Percentiles rank a stretch among this genome's conserved stretches.
These are phyloP conservation scores for Hypocrella siamensis DNA, from an alignment of 2,329 filamentous ascomycete genomes.

Conservation along the genomic window DNA sequence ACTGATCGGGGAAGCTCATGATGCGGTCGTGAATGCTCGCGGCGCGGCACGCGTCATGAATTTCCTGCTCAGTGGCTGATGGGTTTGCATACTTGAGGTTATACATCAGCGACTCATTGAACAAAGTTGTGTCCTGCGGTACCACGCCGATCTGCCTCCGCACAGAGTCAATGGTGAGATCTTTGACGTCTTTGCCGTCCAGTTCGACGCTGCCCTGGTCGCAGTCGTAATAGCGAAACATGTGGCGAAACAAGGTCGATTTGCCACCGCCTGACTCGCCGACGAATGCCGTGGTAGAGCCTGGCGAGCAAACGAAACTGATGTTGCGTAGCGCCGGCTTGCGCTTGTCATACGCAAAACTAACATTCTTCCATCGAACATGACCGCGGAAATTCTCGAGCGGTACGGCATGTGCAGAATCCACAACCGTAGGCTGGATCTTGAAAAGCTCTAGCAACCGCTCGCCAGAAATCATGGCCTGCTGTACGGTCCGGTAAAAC, in stretches of 20 bases:
- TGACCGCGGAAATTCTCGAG: constrained; percentile 60
- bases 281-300: constrained; percentile 89
- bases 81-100: constrained; percentile 85
- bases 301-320: constrained; percentile 71
- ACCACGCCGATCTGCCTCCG: constrained; percentile 87
- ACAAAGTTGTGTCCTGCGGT: constrained; percentile 87
- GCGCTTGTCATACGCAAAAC: constrained; percentile 78
- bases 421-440: constrained; percentile 81
- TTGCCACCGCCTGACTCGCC: constrained; percentile 96
- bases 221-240: constrained; percentile 93
- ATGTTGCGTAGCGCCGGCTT: constrained; percentile 74
- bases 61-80: constrained; percentile 62
- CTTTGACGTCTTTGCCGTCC: constrained; percentile 70
- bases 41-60: constrained; percentile 67
- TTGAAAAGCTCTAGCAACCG: constrained; percentile 92
- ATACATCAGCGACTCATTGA: constrained; percentile 92
- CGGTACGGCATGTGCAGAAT: constrained; percentile 47
- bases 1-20: constrained; percentile 72
- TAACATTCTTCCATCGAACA: constrained; percentile 75
- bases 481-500: constrained; percentile 91
- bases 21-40: constrained; percentile 92
- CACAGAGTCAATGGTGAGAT: constrained; percentile 86
- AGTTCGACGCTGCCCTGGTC: constrained; percentile 66
- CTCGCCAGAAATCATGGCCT: constrained; percentile 94
- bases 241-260: constrained; percentile 85